Evolutionary conservation across 2,329 filamentous ascomycete genomes (phyloP).

Genomic region (Teratosphaeria nubilosa): DNA sequence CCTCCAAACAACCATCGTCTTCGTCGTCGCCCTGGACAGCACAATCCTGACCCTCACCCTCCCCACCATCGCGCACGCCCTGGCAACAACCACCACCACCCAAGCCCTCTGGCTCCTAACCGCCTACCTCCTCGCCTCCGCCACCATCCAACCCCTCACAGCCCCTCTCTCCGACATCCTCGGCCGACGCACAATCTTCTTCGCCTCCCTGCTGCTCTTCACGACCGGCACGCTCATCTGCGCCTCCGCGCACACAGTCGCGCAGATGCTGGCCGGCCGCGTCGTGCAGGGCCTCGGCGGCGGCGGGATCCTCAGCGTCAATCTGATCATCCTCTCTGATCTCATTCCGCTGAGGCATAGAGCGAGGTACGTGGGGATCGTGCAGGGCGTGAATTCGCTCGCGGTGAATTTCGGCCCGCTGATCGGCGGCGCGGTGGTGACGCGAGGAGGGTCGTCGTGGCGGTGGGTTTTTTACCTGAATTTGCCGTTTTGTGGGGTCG

Average conservation of each 20-base stretch:
- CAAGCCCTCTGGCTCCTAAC: constrained; percentile 42
- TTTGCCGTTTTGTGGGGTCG: constrained; percentile 26
- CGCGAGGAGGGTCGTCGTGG: constrained; percentile 13
- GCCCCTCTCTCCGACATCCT: constrained; percentile 38
- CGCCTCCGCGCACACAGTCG: constrained; percentile 30
- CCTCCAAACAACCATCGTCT: constrained; percentile 34
- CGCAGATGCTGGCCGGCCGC: constrained; percentile 35
- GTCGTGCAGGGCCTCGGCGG: constrained; percentile 39
- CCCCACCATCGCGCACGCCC: constrained; percentile 26
- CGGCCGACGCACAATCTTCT: constrained; percentile 36
- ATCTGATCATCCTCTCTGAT: constrained; percentile 34
- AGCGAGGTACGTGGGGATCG: constrained; percentile 13
- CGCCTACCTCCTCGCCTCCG: constrained; percentile 36
- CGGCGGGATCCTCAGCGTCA: constrained; percentile 34
- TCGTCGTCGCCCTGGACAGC: constrained; percentile 42
- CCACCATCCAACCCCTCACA: constrained; percentile 35
- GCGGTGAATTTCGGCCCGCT: constrained; percentile 26
- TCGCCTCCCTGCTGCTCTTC: constrained; percentile 34
- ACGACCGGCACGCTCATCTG: constrained; percentile 37
- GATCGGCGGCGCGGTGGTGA: constrained; percentile 22
- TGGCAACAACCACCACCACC: constrained; percentile 1
- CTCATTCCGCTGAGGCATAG: constrained; percentile 23
- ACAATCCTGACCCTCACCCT: constrained; percentile 38
- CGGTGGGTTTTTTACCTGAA: constrained; percentile 33
- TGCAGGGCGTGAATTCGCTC: constrained; percentile 22